Conservation (phyloP, 495 filamentous ascomycete genomes). For the Chlorociboria aeruginascens region DNA sequence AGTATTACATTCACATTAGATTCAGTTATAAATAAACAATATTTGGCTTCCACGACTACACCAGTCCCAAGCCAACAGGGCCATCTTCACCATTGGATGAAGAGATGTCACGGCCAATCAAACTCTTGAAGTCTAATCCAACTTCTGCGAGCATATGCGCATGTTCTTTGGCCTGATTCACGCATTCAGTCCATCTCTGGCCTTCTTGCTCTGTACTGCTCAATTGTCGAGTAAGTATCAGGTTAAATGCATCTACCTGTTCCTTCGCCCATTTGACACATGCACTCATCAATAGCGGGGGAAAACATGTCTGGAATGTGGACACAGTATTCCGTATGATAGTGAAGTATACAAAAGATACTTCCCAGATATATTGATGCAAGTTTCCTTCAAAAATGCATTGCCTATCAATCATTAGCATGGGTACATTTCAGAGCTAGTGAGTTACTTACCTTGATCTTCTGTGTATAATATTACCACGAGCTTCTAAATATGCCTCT, state of each 20-base stretch:
- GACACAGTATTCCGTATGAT: conserved; percentile 83
- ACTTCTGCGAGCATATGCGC: conserved; percentile 71
- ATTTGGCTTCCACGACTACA: background rate
- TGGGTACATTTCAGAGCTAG: background rate
- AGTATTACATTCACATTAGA: no score
- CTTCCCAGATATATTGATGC: conserved; percentile 81
- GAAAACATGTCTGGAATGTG: conserved; percentile 84
- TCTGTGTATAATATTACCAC: conserved; percentile 62
- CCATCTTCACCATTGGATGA: background rate
- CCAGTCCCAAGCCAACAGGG: conserved; percentile 14
- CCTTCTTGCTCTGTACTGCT: conserved; percentile 61
- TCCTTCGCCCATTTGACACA: conserved; percentile 95
- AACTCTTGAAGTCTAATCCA: conserved; percentile 76
- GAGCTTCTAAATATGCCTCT: conserved; percentile 72
- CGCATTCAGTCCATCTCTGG: conserved; percentile 67
- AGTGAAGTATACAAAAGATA: conserved; percentile 94
- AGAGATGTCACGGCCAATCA: conserved; percentile 34
- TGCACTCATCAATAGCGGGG: conserved; percentile 72
- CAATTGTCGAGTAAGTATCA: conserved; percentile 66
- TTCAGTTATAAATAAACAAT: no score
- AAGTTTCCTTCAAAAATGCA: conserved; percentile 91
- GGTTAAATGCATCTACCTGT: conserved; percentile 82
- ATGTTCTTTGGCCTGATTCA: conserved; percentile 71
- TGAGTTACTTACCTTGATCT: conserved; percentile 55
- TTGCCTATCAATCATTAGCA: conserved; percentile 40